phyloP scores from a whole-genome alignment of 148 eudicot species.

The Euryodendron excelsum region DNA sequence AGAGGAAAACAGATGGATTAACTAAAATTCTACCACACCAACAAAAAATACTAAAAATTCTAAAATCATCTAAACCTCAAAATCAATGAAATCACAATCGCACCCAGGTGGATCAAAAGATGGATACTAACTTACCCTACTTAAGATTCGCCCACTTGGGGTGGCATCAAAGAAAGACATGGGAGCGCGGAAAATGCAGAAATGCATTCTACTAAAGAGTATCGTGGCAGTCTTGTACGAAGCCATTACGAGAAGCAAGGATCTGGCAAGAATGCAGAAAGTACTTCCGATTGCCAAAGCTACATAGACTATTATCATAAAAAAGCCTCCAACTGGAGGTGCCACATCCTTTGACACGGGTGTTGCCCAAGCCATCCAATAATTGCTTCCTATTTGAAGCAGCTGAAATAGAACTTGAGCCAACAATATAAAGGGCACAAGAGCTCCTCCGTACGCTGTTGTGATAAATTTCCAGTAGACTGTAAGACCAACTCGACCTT shows the following conservation, averaged over 20 bases:
- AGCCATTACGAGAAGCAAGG: slow-evolving; percentile 35
- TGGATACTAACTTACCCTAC: slow-evolving; percentile 32
- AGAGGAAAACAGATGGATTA: background rate
- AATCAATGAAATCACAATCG: background rate
- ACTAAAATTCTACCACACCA: too few relatives aligned
- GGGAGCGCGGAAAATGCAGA: slow-evolving; percentile 56
- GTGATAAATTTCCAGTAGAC: slow-evolving; percentile 62
- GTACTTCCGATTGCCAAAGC: slow-evolving; percentile 51
- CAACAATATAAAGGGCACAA: slow-evolving; percentile 53
- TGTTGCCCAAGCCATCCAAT: slow-evolving; percentile 75
- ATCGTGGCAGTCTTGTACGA: slow-evolving; percentile 50
- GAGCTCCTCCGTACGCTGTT: slow-evolving; percentile 54
- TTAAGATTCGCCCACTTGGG: slow-evolving; percentile 60
- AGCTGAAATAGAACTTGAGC: slow-evolving; percentile 44
- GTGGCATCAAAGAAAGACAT: slow-evolving; percentile 69
- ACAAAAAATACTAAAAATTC: too few relatives aligned
- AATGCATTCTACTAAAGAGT: slow-evolving; percentile 60
- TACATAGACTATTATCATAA: slow-evolving; percentile 42
- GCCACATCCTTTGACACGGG: slow-evolving; percentile 44
- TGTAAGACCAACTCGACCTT: slow-evolving; percentile 53
- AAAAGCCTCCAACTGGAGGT: slow-evolving; percentile 34
- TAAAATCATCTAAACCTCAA: background rate
- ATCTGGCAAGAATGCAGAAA: slow-evolving; percentile 43
- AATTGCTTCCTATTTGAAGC: slow-evolving; percentile 59
- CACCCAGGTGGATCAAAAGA: background rate